Base-by-base conservation (phyloP, 805 yeast species). In the Wickerhamomyces rabaulensis region DNA sequence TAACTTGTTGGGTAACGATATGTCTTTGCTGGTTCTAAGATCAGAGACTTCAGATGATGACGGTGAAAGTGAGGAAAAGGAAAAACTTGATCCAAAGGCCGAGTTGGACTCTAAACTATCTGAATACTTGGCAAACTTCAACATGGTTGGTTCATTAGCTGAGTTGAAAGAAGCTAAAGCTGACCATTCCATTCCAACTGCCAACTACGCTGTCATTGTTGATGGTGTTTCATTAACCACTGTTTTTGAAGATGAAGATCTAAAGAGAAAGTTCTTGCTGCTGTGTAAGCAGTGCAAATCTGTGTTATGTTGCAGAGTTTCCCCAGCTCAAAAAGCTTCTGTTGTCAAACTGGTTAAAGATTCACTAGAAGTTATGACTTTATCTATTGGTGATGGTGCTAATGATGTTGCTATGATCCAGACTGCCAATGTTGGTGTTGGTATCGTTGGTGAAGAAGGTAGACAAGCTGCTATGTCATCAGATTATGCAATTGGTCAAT, bases 361-460 rank as follows among this genome's bases (percentile, higher is more conserved):
- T 25, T 75, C 80, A 16, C 69, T 87, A 41, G 81, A 80, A 52
- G 95, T 87, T 25, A 87, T 87, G 91, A 87, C 95, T 1, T 67
- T 87, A 48, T 92, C 94, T 8, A 85, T 87, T 61, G 95, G 95
- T 55, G 95, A 87, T 66, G 95, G 95, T 46, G 82, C 94, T 19
- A 87, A 87, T 62, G 95, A 87, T 68, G 95, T 87, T 52, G 91
- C 95, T 12, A 87, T 87, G 95, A 87, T 87, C 54, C 95, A 87
- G 64, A 82, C 90, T 25, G 94, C 95, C 1, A 83, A 87, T 66
- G 84, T 87, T 40, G 95, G 95, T 58, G 86, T 87, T 46, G 95
- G 95, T 68, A 87, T 87, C 61, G 91, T 91, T 3, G 95, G 95
- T 67, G 94, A 87, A 69, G 95, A 87, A 70, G 95, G 95, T 60